Evolutionary conservation across 1,284 basidiomycete genomes (phyloP).

Genomic region (Moesziomyces globuligerus): DNA sequence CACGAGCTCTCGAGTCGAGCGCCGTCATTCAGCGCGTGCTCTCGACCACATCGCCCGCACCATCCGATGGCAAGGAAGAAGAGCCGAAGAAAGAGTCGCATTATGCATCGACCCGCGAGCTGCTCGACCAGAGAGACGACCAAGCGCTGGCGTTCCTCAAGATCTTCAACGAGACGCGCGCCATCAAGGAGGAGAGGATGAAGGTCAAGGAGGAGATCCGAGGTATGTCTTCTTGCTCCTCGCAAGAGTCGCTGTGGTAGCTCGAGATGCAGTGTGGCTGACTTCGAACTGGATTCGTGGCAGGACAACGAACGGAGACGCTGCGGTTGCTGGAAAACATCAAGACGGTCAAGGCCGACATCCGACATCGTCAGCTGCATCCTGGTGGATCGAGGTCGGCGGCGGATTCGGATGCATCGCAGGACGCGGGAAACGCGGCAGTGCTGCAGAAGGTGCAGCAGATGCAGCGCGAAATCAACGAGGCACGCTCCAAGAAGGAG

Average conservation of each 20-base stretch:
- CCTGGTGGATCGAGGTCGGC: conserved; percentile 10
- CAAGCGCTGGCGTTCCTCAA: conserved; percentile 42
- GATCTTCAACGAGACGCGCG: conserved; percentile 25
- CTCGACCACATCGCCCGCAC: conserved; percentile 17
- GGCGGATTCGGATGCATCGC: conserved; percentile 25
- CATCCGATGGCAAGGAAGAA: conserved; percentile 2
- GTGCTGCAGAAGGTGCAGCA: conserved; percentile 31
- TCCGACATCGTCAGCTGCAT: conserved; percentile 29
- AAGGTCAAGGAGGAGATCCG: conserved; percentile 26
- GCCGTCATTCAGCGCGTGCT: conserved; percentile 34
- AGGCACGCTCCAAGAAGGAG: conserved; percentile 45
- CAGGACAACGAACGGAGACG: conserved; percentile 30
- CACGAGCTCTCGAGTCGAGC: conserved; percentile 28
- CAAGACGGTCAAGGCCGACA: conserved; percentile 40
- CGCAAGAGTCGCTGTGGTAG: no score
- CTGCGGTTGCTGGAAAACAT: conserved; percentile 30
- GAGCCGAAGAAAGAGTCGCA: conserved; percentile 3
- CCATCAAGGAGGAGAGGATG: conserved; percentile 24
- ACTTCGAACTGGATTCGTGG: no score
- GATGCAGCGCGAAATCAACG: conserved; percentile 37
- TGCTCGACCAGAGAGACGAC: conserved; percentile 42
- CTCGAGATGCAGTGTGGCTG: no score
- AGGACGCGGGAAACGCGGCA: conserved; percentile 25
- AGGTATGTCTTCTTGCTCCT: conserved; percentile 14
- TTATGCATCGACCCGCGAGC: conserved; percentile 36